Evolutionary conservation across 1,139 yeast genomes (phyloP).

Genomic region (Arxiozyma telluris): DNA sequence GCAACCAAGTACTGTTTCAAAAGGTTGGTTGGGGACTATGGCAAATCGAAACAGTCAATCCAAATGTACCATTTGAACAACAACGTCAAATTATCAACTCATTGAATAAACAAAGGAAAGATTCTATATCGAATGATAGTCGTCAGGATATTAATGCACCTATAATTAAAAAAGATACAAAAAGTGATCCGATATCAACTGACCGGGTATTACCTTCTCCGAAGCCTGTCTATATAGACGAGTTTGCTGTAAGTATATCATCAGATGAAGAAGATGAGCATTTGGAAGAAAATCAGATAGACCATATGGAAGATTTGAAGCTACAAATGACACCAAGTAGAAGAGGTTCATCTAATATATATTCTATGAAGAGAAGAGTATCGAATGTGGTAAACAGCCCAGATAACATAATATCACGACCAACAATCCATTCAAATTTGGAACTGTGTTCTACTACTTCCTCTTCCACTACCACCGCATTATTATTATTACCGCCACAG

Average conservation of each 20-base stretch:
- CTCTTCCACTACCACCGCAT: background rate
- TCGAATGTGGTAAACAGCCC: constrained; percentile 18
- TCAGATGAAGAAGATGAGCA: constrained; percentile 29
- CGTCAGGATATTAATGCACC: background rate
- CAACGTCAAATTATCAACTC: constrained; percentile 29
- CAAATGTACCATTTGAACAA: constrained; percentile 37
- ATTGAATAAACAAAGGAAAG: constrained; percentile 32
- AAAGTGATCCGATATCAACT: background rate
- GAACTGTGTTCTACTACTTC: background rate
- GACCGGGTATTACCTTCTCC: constrained; percentile 1
- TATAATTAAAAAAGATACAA: background rate
- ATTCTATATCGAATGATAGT: background rate
- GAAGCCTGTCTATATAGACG: constrained; percentile 31
- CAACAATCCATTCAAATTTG: background rate
- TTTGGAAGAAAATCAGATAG: constrained; percentile 9
- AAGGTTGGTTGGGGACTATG: constrained; percentile 98
- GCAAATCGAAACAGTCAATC: constrained; percentile 59
- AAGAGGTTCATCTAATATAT: constrained; percentile 1
- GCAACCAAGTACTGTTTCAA: constrained; percentile 61
- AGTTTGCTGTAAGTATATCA: constrained; percentile 36
- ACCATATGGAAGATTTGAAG: background rate
- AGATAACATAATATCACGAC: background rate
- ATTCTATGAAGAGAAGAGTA: constrained; percentile 11
- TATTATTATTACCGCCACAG: constrained; percentile 27
- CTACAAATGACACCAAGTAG: background rate